A percentile compares a stretch with the other conserved stretches of the same genome.
Evolutionary conservation across 805 yeast genomes (phyloP).

Genomic region (Lachancea sp.): DNA sequence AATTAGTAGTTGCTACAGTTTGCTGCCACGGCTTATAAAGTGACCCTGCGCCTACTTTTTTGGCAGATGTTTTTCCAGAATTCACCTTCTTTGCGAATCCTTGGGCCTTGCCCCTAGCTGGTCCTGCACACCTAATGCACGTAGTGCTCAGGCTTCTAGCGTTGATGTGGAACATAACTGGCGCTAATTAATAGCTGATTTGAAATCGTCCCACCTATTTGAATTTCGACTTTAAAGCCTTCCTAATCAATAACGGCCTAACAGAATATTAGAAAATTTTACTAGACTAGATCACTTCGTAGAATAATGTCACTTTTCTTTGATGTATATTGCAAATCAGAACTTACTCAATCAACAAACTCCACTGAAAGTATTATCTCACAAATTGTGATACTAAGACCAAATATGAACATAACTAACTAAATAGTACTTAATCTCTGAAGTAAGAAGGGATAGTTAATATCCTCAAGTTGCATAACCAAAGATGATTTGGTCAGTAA

Average conservation of each 20-base stretch:
- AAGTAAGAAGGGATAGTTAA: no score
- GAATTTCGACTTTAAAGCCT: background rate
- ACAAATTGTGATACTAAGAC: no score
- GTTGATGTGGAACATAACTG: constrained; percentile 18
- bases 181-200: background rate
- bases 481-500: no score
- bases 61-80: constrained; percentile 19
- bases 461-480: no score
- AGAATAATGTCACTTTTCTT: background rate
- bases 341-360: no score
- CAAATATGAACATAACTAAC: no score
- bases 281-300: background rate
- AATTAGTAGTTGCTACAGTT: constrained; percentile 29
- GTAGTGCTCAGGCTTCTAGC: constrained; percentile 16
- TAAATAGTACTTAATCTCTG: no score
- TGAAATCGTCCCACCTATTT: background rate
- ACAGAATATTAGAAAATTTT: background rate
- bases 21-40: constrained; percentile 32
- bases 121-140: constrained; percentile 18
- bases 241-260: no score
- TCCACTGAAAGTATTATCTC: no score
- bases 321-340: no score
- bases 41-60: constrained; percentile 27
- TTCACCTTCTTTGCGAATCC: constrained; percentile 26
- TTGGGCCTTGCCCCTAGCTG: constrained; percentile 26